Conservation (phyloP, 306 rosid genomes). For the Cicer yamashitae region DNA sequence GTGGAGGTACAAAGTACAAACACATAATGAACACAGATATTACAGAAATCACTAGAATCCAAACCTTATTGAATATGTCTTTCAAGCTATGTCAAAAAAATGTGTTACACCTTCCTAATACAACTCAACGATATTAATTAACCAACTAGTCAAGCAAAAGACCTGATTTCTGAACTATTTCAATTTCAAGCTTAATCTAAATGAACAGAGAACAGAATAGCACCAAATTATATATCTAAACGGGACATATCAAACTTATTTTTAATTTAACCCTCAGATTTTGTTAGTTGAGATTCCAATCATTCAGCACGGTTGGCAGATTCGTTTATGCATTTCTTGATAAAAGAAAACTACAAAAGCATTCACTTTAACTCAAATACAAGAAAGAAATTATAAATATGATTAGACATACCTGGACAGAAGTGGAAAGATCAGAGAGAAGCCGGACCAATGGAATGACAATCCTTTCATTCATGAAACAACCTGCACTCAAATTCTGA, state of each 20-base stretch:
- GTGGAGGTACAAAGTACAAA: conserved; percentile 17
- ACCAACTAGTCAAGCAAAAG: conserved; percentile 18
- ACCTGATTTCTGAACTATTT: conserved; percentile 15
- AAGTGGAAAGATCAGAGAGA: conserved; percentile 69
- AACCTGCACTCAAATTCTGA: conserved; percentile 95
- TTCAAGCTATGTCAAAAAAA: conserved; percentile 2
- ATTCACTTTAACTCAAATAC: conserved; percentile 3
- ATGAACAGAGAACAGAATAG: conserved; percentile 4
- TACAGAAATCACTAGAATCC: conserved; percentile 11
- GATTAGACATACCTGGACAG: conserved; percentile 76
- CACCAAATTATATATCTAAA: conserved; percentile 15
- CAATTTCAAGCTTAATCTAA: conserved; percentile 1
- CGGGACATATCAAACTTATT: conserved; percentile 11
- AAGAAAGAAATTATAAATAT: conserved; percentile 31
- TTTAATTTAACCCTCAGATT: conserved; percentile 9
- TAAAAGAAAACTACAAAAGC: conserved; percentile 20
- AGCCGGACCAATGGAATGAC: conserved; percentile 81
- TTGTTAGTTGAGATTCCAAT: background rate
- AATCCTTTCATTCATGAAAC: conserved; percentile 78
- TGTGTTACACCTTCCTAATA: conserved; percentile 32
- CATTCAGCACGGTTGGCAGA: background rate
- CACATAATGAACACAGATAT: background rate
- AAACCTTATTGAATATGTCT: conserved; percentile 17
- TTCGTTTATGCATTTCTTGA: background rate
- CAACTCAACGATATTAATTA: background rate